Evolutionary conservation across 306 rosid species (phyloP), one percentile per base, ranked within the genome.

Genomic region (Corylus americana): DNA sequence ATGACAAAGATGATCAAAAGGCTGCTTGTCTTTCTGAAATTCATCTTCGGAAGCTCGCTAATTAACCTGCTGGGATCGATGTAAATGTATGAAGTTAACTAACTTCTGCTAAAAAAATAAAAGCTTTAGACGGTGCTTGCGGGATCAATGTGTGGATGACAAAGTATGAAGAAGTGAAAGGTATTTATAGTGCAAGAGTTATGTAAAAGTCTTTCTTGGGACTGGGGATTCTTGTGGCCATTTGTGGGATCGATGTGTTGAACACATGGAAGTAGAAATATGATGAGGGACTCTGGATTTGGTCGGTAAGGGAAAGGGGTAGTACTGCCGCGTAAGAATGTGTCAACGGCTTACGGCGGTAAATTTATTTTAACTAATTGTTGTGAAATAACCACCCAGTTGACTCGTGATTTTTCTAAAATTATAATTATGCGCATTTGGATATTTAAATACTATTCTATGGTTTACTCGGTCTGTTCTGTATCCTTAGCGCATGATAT

Each of bases 151-250:
- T 61, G 37, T 79, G 59, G 17, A 37, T 3, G 18, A 22, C 25
- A 22, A 44, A 31, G 42, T 16, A 29, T 12, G 17, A 22, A 11
- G 11, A 0, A 22, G 51, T 16, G 35, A n/a, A 6, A 3, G 59
- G 53, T 80, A 80, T 80, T 74, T 66, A 68, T 80, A 63, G 58
- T 4, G 50, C 20, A 45, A 8, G 73, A 10, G 82, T 12, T 61
- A 18, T 8, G 18, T 45, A 31, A 11, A 6, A n/a, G 14, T 39
- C 16, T 7, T 76, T 42, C 13, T 22, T 22, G 50, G 16, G 39
- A 77, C 14, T 45, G 45, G 72, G 7, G 51, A 50, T 17, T 67
- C 45, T 7, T 29, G 63, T 39, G 70, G 68, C 37, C 61, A 12
- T 62, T 39, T 22, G 25, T 22, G 25, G 25, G 25, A 22, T 22